These are phyloP conservation scores for Puccinia novopanici DNA, from an alignment of 1,284 basidiomycete species.

Conservation along the genomic window DNA sequence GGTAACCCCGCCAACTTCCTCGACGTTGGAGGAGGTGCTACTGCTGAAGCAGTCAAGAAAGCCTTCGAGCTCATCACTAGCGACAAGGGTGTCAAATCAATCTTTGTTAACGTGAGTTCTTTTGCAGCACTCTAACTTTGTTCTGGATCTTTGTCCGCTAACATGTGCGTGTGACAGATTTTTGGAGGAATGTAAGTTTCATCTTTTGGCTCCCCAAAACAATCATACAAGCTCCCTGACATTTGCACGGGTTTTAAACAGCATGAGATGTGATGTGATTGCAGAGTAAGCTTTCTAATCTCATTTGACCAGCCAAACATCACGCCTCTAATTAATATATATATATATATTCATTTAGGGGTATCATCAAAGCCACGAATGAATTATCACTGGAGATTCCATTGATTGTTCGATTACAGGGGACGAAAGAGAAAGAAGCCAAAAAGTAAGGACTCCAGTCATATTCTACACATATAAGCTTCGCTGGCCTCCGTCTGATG, in stretches of 20 bases:
- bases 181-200: conserved; percentile 58
- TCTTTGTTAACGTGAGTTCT: conserved; percentile 80
- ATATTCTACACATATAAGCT: conserved; percentile 28
- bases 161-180: conserved; percentile 50
- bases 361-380: conserved; percentile 95
- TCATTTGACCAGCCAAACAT: neutral
- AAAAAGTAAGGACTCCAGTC: conserved; percentile 71
- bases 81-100: conserved; percentile 91
- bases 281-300: conserved; percentile 56
- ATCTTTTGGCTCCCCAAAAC: conserved; percentile 56
- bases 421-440: conserved; percentile 92
- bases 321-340: neutral
- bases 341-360: conserved; percentile 67
- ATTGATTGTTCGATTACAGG: conserved; percentile 89
- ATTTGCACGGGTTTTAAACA: conserved; percentile 65
- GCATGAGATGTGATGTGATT: conserved; percentile 89
- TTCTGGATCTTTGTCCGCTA: neutral
- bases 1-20: conserved; percentile 93
- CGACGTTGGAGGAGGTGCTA: conserved; percentile 96
- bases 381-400: conserved; percentile 84
- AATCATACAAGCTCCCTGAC: conserved; percentile 53
- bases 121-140: neutral
- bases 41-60: conserved; percentile 97
- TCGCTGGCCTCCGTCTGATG: neutral
- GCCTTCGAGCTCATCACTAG: conserved; percentile 92